Percentiles rank a stretch among this genome's conserved stretches.
Conservation (phyloP, 345 rosid species). For the Eucalyptus sp. region DNA sequence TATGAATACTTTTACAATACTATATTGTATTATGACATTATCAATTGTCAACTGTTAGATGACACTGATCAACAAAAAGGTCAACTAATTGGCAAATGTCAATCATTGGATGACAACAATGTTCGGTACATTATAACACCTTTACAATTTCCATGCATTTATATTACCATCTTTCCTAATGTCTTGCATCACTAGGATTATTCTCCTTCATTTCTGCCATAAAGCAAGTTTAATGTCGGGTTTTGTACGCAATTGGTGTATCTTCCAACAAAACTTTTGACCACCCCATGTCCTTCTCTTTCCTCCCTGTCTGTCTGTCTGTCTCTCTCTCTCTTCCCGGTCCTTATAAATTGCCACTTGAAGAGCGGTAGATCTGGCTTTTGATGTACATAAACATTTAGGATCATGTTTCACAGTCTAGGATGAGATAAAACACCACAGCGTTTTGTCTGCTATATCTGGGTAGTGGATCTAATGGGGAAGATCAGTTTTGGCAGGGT, state of each 20-base stretch:
- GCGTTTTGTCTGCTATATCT: neutral
- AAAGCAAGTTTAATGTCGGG: neutral
- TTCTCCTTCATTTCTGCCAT: neutral
- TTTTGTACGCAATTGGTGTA: neutral
- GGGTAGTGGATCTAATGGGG: slow-evolving; percentile 19
- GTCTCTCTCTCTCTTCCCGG: neutral
- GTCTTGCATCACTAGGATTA: neutral
- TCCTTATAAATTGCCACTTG: neutral
- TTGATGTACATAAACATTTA: neutral
- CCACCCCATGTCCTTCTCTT: neutral
- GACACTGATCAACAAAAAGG: neutral
- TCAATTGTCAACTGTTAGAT: neutral
- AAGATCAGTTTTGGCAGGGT: slow-evolving; percentile 42
- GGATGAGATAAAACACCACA: neutral
- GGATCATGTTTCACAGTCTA: neutral
- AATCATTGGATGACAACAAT: neutral
- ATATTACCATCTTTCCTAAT: neutral
- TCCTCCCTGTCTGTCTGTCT: neutral
- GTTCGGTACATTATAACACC: neutral
- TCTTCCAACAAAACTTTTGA: neutral
- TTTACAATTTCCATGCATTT: neutral
- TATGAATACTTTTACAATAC: neutral
- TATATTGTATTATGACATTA: neutral
- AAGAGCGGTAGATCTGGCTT: neutral
- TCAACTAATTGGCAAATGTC: neutral